phyloP scores from a whole-genome alignment of 495 filamentous ascomycete species.

The Aspergillus hancockii region DNA sequence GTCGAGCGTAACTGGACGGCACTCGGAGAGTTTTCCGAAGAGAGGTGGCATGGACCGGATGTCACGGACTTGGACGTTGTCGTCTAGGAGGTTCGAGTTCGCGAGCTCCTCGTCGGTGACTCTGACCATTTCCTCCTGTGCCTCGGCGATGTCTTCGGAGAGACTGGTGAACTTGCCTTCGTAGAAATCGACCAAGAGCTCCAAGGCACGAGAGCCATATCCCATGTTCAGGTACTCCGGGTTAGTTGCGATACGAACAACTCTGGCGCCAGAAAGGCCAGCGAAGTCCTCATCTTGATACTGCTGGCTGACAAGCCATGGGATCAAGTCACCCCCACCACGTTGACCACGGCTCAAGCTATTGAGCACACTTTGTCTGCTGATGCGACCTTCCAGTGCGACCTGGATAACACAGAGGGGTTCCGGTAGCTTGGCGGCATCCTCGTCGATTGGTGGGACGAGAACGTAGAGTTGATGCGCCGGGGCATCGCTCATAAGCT shows the following conservation, averaged over 20 bases:
- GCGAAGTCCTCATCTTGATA: constrained; percentile 99
- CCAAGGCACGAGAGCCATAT: constrained; percentile 85
- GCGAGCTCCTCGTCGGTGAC: constrained; percentile 85
- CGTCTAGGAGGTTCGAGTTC: constrained; percentile 74
- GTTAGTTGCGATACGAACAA: constrained; percentile 95
- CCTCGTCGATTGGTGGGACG: constrained; percentile 80
- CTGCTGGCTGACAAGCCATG: constrained; percentile 97
- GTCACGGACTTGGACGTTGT: constrained; percentile 87
- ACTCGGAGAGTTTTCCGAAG: constrained; percentile 85
- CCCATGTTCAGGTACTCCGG: constrained; percentile 94
- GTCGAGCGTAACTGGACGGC: constrained; percentile 77
- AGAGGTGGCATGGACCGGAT: constrained; percentile 89
- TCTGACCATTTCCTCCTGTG: constrained; percentile 64
- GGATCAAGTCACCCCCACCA: constrained; percentile 92
- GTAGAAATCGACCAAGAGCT: constrained; percentile 88
- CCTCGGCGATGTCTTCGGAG: constrained; percentile 56
- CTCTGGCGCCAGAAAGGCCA: constrained; percentile 83
- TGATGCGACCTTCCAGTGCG: constrained; percentile 92
- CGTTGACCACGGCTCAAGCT: constrained; percentile 85
- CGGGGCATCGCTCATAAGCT: constrained; percentile 96
- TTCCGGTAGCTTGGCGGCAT: constrained; percentile 78
- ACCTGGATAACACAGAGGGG: constrained; percentile 95
- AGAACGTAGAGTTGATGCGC: constrained; percentile 97
- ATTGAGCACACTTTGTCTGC: constrained; percentile 86
- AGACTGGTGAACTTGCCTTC: constrained; percentile 89